Percentiles rank a stretch among this genome's conserved stretches.
Conservation (phyloP, 2,329 filamentous ascomycete species). For the Huntiella bhutanensis region DNA sequence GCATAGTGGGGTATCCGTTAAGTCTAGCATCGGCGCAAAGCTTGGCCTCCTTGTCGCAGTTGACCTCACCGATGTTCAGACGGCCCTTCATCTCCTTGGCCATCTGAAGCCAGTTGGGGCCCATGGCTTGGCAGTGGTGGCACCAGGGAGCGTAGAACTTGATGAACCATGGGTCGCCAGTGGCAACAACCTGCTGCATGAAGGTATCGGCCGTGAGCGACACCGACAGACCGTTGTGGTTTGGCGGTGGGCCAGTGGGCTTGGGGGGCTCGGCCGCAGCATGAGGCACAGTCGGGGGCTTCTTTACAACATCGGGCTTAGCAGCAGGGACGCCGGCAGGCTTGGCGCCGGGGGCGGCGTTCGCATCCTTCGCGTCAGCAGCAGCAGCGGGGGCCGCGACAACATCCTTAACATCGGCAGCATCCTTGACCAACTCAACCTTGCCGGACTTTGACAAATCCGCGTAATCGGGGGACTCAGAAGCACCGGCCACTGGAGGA, state of each 20-base stretch:
- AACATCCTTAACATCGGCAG: not conserved
- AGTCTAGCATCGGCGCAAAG: constrained; percentile 86
- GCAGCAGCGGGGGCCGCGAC: constrained; percentile 22
- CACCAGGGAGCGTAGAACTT: constrained; percentile 99
- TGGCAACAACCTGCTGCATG: constrained; percentile 66
- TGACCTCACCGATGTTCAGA: constrained; percentile 87
- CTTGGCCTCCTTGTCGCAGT: constrained; percentile 68
- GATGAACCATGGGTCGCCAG: constrained; percentile 88
- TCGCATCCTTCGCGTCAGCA: constrained; percentile 13
- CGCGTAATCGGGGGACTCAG: constrained; percentile 19
- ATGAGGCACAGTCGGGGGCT: constrained; percentile 14
- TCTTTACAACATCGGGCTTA: constrained; percentile 9
- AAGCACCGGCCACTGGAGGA: constrained; percentile 54
- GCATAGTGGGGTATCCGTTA: constrained; percentile 66
- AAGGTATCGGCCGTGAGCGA: constrained; percentile 70
- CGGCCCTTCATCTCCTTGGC: constrained; percentile 78
- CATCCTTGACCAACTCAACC: constrained; percentile 3
- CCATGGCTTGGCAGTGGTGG: constrained; percentile 82
- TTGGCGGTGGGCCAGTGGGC: constrained; percentile 37
- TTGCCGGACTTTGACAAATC: not conserved
- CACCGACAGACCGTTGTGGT: constrained; percentile 57
- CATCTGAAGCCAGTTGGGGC: constrained; percentile 74
- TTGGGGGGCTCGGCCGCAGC: constrained; percentile 27
- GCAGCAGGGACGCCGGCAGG: constrained; percentile 10
- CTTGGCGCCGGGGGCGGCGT: constrained; percentile 13